These are phyloP conservation scores for Boletellus ananiceps DNA, from an alignment of 768 basidiomycete species.

Conservation along the genomic window DNA sequence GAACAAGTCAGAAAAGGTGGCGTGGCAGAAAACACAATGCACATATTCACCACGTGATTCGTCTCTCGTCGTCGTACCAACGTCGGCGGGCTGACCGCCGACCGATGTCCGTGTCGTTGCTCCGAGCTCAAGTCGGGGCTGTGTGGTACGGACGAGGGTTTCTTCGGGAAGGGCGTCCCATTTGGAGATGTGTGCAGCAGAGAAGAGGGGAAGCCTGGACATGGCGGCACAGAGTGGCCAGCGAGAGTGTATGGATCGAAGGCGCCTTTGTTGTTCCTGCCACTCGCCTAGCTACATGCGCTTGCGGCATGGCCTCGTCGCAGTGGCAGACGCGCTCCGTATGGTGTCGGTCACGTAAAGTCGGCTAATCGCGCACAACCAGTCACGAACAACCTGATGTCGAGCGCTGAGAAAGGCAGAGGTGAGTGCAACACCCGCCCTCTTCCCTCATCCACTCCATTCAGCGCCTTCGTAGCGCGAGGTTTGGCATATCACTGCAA, in stretches of 20 bases:
- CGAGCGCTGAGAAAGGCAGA: too few relatives aligned
- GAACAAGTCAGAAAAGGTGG: background rate
- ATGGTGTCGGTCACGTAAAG: too few relatives aligned
- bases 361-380: too few relatives aligned
- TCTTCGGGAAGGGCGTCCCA: slow-evolving; percentile 20
- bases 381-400: too few relatives aligned
- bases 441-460: too few relatives aligned
- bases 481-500: too few relatives aligned
- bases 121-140: background rate
- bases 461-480: too few relatives aligned
- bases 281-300: slow-evolving; percentile 7
- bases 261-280: background rate
- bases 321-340: too few relatives aligned
- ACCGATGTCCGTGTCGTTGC: background rate
- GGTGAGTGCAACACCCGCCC: too few relatives aligned
- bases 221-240: background rate
- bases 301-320: slow-evolving; percentile 10
- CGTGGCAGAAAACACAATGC: background rate
- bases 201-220: slow-evolving; percentile 25
- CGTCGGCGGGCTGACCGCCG: background rate
- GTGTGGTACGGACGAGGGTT: background rate
- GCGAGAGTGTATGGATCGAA: background rate
- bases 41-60: background rate
- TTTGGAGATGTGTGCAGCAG: slow-evolving; percentile 28
- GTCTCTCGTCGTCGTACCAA: background rate